phyloP scores from a whole-genome alignment of 257 asterid species.

The Solanum lignicaule region DNA sequence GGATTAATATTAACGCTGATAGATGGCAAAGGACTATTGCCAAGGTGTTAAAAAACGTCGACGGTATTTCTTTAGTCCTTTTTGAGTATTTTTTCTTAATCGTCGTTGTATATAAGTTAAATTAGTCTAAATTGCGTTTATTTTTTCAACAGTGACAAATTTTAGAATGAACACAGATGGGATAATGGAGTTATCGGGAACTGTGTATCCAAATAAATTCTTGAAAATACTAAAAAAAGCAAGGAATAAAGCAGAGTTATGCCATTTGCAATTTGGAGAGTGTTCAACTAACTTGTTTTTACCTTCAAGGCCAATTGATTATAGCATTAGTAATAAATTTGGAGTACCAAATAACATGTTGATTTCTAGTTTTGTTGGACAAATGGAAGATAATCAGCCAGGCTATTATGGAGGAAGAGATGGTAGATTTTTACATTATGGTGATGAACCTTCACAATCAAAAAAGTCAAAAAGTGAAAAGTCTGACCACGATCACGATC shows the following conservation, averaged over 20 bases:
- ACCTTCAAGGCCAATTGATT: not conserved
- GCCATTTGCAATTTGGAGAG: slow-evolving; percentile 31
- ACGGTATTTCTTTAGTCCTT: not conserved
- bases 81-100: not conserved
- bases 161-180: not conserved
- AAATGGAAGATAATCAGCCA: not conserved
- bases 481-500: not conserved
- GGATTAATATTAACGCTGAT: not conserved
- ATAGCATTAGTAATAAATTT: not conserved
- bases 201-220: not conserved
- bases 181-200: not conserved
- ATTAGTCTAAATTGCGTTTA: not conserved
- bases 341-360: not conserved
- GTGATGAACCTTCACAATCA: not conserved
- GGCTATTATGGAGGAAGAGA: not conserved
- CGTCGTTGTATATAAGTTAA: not conserved
- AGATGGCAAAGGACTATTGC: not conserved
- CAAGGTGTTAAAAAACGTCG: not conserved
- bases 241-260: slow-evolving; percentile 12
- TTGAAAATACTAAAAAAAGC: slow-evolving; percentile 16
- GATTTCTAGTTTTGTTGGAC: not conserved
- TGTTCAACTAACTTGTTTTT: slow-evolving; percentile 33
- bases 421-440: not conserved
- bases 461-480: not conserved
- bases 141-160: not conserved